Conservation (phyloP, 176 grass and related monocot genomes). For the Cenchrus americanus region DNA sequence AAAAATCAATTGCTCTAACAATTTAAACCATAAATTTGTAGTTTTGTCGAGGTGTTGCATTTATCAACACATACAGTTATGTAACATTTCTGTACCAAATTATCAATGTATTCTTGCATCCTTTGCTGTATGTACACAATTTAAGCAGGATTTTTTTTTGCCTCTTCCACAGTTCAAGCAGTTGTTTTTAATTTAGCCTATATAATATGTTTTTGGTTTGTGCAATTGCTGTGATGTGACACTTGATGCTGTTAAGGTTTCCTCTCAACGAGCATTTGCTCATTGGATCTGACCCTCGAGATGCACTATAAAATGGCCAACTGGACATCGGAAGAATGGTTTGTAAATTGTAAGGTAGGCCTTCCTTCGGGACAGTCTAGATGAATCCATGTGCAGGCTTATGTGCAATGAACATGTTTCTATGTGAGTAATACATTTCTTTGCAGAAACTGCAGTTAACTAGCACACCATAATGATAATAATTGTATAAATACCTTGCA, state of each 20-base stretch:
- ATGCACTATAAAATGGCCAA: slow-evolving; percentile 42
- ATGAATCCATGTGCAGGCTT: not conserved
- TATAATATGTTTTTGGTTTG: not conserved
- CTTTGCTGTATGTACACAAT: not conserved
- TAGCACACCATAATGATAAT: not conserved
- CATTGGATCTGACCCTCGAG: slow-evolving; percentile 48
- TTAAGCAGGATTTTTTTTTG: not conserved
- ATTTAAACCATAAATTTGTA: not conserved
- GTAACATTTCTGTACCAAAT: slow-evolving; percentile 18
- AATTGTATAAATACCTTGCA: not conserved
- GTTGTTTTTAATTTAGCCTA: not conserved
- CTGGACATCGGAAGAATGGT: too few relatives aligned
- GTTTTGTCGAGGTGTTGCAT: not conserved
- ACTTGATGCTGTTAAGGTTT: slow-evolving; percentile 58
- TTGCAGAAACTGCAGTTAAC: not conserved
- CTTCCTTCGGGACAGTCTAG: not conserved
- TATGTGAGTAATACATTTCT: not conserved
- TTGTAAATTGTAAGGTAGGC: too few relatives aligned
- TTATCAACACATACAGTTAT: not conserved
- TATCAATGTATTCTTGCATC: slow-evolving; percentile 6
- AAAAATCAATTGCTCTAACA: slow-evolving; percentile 17
- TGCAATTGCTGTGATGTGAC: slow-evolving; percentile 20
- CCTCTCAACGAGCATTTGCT: slow-evolving; percentile 45
- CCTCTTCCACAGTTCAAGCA: slow-evolving; percentile 22
- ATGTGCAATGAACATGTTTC: not conserved